Evolutionary conservation across 306 rosid species (phyloP).

Genomic region (Elaeagnus macrophylla): DNA sequence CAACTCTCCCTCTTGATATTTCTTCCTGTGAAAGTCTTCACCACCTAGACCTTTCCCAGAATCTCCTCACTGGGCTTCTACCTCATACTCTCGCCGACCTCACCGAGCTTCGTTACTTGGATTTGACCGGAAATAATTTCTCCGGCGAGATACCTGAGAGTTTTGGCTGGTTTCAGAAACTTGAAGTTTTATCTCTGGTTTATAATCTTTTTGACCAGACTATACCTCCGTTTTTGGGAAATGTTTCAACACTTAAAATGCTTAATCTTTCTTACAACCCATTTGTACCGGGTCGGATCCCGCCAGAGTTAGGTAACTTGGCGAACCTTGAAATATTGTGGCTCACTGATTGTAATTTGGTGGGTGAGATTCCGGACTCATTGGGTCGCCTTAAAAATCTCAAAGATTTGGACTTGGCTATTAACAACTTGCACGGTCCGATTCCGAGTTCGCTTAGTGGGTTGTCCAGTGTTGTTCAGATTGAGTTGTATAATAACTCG

Average conservation of each 20-base stretch:
- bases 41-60: slow-evolving; percentile 71
- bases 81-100: slow-evolving; percentile 44
- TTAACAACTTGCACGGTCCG: slow-evolving; percentile 44
- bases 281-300: slow-evolving; percentile 45
- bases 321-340: slow-evolving; percentile 53
- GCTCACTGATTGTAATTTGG: slow-evolving; percentile 55
- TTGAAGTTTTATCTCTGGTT: slow-evolving; percentile 58
- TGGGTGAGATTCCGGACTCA: slow-evolving; percentile 61
- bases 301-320: slow-evolving; percentile 60
- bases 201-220: slow-evolving; percentile 47
- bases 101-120: slow-evolving; percentile 46
- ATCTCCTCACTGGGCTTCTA: slow-evolving; percentile 68
- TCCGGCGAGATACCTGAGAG: slow-evolving; percentile 56
- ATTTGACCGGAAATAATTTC: slow-evolving; percentile 72
- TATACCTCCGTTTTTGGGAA: slow-evolving; percentile 50
- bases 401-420: slow-evolving; percentile 51
- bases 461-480: slow-evolving; percentile 41
- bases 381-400: slow-evolving; percentile 44
- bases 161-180: slow-evolving; percentile 47
- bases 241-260: slow-evolving; percentile 45
- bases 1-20: slow-evolving; percentile 41
- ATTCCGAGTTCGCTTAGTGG: slow-evolving; percentile 47
- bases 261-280: slow-evolving; percentile 84
- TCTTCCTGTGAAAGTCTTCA: slow-evolving; percentile 39
- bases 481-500: slow-evolving; percentile 76